Evolutionary conservation across 768 basidiomycete species (phyloP).

Genomic region (Amanita rubescens): DNA sequence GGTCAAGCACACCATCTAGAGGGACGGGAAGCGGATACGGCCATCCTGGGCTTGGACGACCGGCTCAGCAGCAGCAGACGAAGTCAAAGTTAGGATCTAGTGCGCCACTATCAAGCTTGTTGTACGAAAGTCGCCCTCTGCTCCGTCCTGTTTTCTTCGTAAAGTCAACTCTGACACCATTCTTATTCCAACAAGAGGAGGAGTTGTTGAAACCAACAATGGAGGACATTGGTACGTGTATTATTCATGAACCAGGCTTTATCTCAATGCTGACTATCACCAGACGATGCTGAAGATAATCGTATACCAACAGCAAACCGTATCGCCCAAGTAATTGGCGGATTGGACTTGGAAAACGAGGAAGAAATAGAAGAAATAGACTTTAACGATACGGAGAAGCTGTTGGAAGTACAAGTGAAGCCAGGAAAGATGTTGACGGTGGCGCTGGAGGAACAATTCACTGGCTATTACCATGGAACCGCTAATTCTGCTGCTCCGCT

Average conservation of each 20-base stretch:
- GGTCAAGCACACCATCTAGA: slow-evolving; percentile 14
- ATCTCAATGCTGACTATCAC: not conserved
- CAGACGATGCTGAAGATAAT: slow-evolving; percentile 43
- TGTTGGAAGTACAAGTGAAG: slow-evolving; percentile 29
- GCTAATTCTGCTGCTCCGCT: not conserved
- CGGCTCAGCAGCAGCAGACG: slow-evolving; percentile 9
- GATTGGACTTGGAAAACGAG: slow-evolving; percentile 17
- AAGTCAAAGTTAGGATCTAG: slow-evolving; percentile 27
- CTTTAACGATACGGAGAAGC: slow-evolving; percentile 50
- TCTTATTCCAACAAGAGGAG: slow-evolving; percentile 49
- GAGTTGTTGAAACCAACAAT: slow-evolving; percentile 50
- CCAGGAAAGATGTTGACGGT: slow-evolving; percentile 9
- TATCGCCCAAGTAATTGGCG: slow-evolving; percentile 57
- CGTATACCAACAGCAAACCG: slow-evolving; percentile 67
- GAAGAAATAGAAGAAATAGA: slow-evolving; percentile 54
- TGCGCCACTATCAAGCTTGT: slow-evolving; percentile 46
- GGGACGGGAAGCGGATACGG: slow-evolving; percentile 16
- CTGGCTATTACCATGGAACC: not conserved
- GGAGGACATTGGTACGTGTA: slow-evolving; percentile 43
- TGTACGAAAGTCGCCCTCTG: slow-evolving; percentile 52
- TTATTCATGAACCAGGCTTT: slow-evolving; percentile 4
- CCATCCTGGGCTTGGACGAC: slow-evolving; percentile 13
- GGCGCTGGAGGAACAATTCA: slow-evolving; percentile 10
- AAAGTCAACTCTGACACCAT: slow-evolving; percentile 42
- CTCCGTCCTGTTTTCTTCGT: slow-evolving; percentile 69